phyloP scores from a whole-genome alignment of 768 basidiomycete species.

The Hygrocybe coccinea region DNA sequence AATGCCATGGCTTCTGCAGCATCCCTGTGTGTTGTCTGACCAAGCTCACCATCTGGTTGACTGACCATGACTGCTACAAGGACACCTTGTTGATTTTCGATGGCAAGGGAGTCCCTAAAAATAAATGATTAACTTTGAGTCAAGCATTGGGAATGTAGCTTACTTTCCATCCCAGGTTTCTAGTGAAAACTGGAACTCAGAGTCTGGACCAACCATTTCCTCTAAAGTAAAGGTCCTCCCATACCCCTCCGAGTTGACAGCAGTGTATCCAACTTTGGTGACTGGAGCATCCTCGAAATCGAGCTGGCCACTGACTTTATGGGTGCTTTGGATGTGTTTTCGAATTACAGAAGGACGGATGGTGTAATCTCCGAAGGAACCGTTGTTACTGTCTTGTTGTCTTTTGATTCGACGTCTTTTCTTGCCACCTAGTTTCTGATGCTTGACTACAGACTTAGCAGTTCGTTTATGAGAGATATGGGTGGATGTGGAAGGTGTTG shows the following conservation, averaged over 20 bases:
- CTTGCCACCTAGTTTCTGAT: no score
- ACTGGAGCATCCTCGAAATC: no score
- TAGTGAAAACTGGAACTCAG: background rate
- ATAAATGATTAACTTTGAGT: background rate
- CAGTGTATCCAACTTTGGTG: background rate
- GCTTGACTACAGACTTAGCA: no score
- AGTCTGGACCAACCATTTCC: background rate
- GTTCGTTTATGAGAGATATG: no score
- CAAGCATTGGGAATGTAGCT: background rate
- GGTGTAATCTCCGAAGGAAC: no score
- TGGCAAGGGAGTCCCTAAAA: background rate
- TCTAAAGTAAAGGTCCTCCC: background rate
- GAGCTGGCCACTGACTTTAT: no score
- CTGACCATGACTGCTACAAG: conserved; percentile 10
- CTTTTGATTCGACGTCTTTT: no score
- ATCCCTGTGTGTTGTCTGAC: background rate
- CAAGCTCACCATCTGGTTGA: conserved; percentile 11
- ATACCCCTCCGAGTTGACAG: background rate
- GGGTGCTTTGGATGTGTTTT: no score
- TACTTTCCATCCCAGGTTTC: conserved; percentile 6
- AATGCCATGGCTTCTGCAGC: background rate
- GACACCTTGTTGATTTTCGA: conserved; percentile 6
- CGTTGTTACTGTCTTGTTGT: no score
- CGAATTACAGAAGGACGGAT: no score
- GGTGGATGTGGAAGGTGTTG: no score